phyloP scores from a whole-genome alignment of 164 flowering plant species.

The Tetrastigma voinierianum region DNA sequence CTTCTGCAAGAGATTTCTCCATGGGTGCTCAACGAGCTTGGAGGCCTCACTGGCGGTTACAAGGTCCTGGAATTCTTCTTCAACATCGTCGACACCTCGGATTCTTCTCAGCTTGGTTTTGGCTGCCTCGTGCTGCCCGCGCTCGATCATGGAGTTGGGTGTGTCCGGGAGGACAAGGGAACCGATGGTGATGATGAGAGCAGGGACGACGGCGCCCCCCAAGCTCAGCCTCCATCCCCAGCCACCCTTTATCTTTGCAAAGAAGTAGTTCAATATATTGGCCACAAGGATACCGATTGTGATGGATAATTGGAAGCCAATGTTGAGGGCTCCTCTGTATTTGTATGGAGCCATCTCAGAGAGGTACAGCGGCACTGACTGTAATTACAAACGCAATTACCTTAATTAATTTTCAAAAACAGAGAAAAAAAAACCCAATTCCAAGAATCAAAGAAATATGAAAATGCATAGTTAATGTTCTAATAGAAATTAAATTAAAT shows the following conservation, averaged over 20 bases:
- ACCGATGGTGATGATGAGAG: conserved; percentile 60
- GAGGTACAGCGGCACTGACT: conserved; percentile 76
- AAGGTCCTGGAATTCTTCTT: conserved; percentile 63
- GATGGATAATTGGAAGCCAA: conserved; percentile 73
- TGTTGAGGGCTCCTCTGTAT: conserved; percentile 73
- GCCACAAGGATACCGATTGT: conserved; percentile 73
- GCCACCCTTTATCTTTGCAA: conserved; percentile 59
- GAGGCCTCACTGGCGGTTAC: conserved; percentile 71
- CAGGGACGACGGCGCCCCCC: conserved; percentile 72
- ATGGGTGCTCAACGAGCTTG: conserved; percentile 55
- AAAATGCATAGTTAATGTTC: not conserved
- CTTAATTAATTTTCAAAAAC: not conserved
- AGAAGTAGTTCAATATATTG: conserved; percentile 63
- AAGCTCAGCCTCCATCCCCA: conserved; percentile 81
- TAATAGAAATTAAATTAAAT: not conserved
- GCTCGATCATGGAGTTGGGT: conserved; percentile 80
- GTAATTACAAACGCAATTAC: conserved; percentile 8
- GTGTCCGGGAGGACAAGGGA: conserved; percentile 75
- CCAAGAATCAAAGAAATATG: not conserved
- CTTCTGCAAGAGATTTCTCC: conserved; percentile 53
- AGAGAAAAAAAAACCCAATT: not conserved
- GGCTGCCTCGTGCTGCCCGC: conserved; percentile 47
- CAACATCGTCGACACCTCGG: conserved; percentile 57
- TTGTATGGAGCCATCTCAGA: conserved; percentile 88
- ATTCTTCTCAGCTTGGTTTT: conserved; percentile 33